Percentiles rank a stretch among this genome's conserved stretches.
Evolutionary conservation across 768 basidiomycete genomes (phyloP).

Genomic region (Phaeotremella skinneri): DNA sequence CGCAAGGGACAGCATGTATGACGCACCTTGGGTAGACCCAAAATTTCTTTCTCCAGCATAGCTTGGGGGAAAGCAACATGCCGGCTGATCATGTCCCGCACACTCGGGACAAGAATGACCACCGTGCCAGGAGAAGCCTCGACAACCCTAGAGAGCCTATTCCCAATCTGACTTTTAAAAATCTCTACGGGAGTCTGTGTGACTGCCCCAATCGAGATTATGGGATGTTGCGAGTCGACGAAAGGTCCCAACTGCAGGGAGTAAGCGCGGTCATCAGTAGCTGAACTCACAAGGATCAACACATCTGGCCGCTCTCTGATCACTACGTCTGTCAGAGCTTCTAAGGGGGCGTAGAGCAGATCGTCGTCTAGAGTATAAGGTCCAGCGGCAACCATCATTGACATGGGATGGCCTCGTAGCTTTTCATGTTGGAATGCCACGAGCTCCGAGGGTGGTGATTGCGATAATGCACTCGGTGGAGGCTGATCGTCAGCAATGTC

Average conservation of each 20-base stretch:
- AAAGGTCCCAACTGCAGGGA: slow-evolving; percentile 82
- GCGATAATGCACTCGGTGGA: slow-evolving; percentile 58
- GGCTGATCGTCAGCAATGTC: slow-evolving; percentile 55
- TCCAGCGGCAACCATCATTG: slow-evolving; percentile 73
- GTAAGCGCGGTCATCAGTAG: not conserved
- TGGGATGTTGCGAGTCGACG: slow-evolving; percentile 71
- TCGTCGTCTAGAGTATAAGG: slow-evolving; percentile 81
- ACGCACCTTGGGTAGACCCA: slow-evolving; percentile 52
- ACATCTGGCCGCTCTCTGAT: slow-evolving; percentile 67
- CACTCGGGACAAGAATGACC: slow-evolving; percentile 75
- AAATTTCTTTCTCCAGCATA: slow-evolving; percentile 49
- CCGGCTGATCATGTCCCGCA: slow-evolving; percentile 72
- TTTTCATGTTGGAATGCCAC: slow-evolving; percentile 51
- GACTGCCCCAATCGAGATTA: slow-evolving; percentile 70
- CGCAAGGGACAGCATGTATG: not conserved
- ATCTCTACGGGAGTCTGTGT: slow-evolving; percentile 64
- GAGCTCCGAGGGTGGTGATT: slow-evolving; percentile 53
- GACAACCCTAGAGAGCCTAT: slow-evolving; percentile 59
- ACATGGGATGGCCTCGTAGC: slow-evolving; percentile 58
- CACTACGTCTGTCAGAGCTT: slow-evolving; percentile 63
- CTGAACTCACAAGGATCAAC: slow-evolving; percentile 65
- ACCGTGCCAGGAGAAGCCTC: slow-evolving; percentile 65
- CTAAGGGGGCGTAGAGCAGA: slow-evolving; percentile 70
- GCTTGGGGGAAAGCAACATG: slow-evolving; percentile 84
- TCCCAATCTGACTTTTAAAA: slow-evolving; percentile 66